Base-by-base conservation (phyloP, 768 basidiomycete genomes). In the Boletellus ananas region DNA sequence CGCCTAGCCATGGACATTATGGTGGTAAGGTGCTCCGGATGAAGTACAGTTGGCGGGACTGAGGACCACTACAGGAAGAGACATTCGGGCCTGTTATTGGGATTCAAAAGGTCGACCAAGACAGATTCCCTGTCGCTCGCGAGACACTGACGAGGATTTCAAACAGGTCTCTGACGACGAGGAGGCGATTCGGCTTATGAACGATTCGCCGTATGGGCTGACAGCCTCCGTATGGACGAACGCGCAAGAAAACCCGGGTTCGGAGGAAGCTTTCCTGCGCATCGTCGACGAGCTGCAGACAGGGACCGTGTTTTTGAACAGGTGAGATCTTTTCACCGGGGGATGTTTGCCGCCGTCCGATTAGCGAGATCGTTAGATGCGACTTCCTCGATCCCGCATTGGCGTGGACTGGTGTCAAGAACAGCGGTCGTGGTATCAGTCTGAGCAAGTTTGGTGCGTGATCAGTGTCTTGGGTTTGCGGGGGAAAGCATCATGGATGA, bases 181-280 rank as follows among this genome's bases (percentile, higher is more conserved):
- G 39, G 92, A 95, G 64, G 96, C 96, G 1, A 71, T 97, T 49
- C 65, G 69, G 16, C 79, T 98, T 29, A 99, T 99, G 90, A 98
- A 99, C 67, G 94, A 98, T 66, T 96, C 94, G 14, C 81, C 81
- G 0, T 98, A 94, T 63, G 96, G 96, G 13, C 76, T 99, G 18
- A 99, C 95, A 2, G 92, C 91, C 4, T 94, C 92, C 16, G 67
- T 99, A 29, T 99, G 95, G 96, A 97, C 96, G 1, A 79, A 90
- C 58, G 79, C 75, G 0, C 75, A 78, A 25, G 70, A 69, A 3
- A 78, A 83, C 50, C 66, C 75, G 0, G 78, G 78, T n/a, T 90
- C 88, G 0, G 78, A 87, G 54, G 61, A 68, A 3, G 83, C 79
- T 0, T 96, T 97, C 71, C 59, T 85, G 49, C 68, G 65, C 41